Conservation (phyloP, 495 filamentous ascomycete genomes). For the Penicillium subrubescens region DNA sequence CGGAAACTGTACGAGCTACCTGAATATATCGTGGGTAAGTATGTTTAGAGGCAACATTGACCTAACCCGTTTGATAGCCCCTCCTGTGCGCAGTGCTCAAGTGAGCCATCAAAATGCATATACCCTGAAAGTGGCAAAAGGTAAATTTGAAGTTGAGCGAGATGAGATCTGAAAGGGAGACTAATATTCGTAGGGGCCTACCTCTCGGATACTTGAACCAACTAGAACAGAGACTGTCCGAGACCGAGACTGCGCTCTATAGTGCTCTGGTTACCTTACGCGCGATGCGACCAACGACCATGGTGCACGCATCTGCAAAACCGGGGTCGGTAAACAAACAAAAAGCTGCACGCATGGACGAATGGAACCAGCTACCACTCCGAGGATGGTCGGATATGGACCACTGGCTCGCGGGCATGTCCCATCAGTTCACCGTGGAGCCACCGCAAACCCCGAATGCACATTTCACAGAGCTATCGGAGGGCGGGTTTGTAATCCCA, state of each 20-base stretch:
- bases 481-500: conserved; percentile 6
- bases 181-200: conserved; percentile 20
- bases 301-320: conserved; percentile 18
- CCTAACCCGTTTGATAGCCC: conserved; percentile 15
- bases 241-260: conserved; percentile 33
- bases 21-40: neutral
- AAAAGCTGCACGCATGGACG: conserved; percentile 32
- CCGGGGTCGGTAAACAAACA: conserved; percentile 18
- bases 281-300: conserved; percentile 11
- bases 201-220: conserved; percentile 34
- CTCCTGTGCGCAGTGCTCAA: conserved; percentile 32
- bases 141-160: conserved; percentile 5
- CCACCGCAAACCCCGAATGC: neutral
- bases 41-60: neutral
- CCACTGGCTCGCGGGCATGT: conserved; percentile 23
- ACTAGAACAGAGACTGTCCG: conserved; percentile 32
- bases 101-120: conserved; percentile 29
- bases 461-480: neutral
- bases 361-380: conserved; percentile 31
- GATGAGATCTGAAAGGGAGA: neutral
- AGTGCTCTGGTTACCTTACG: conserved; percentile 29
- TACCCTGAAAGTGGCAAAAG: conserved; percentile 37
- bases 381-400: conserved; percentile 25
- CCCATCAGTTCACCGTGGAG: conserved; percentile 21
- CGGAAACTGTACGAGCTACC: conserved; percentile 25